These are phyloP conservation scores for Trichoderma guizhouense DNA, from an alignment of 2,329 filamentous ascomycete species.

Conservation along the genomic window DNA sequence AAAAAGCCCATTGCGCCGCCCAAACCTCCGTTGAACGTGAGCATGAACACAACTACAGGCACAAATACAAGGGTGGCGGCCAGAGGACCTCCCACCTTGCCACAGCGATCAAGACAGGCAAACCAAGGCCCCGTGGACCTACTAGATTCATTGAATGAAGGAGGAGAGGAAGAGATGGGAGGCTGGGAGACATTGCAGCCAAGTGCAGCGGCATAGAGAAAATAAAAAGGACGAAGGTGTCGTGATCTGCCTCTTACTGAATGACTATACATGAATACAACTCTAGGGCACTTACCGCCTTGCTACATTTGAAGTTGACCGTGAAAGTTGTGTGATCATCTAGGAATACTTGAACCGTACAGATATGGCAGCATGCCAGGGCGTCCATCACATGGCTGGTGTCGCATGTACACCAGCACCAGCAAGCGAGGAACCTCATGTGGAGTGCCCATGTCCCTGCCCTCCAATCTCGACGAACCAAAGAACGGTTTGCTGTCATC, in stretches of 20 bases:
- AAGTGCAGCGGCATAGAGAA: conserved; percentile 25
- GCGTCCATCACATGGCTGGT: neutral
- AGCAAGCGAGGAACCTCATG: neutral
- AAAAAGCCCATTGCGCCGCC: conserved; percentile 29
- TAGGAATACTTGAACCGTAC: neutral
- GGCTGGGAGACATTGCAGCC: conserved; percentile 57
- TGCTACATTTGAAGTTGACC: neutral
- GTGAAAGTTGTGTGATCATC: neutral
- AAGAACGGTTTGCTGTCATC: neutral
- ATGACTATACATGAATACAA: neutral
- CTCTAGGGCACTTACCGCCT: neutral
- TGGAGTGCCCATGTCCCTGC: neutral
- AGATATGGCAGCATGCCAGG: neutral
- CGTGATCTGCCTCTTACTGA: neutral
- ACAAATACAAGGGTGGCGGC: conserved; percentile 21
- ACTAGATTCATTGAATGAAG: conserved; percentile 49
- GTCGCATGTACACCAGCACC: neutral
- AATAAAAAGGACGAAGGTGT: neutral
- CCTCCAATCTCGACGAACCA: neutral
- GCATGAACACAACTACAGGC: conserved; percentile 25
- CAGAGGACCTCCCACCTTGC: conserved; percentile 22
- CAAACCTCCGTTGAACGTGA: conserved; percentile 24
- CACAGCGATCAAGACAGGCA: conserved; percentile 25
- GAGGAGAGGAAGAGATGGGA: conserved; percentile 45
- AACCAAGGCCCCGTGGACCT: conserved; percentile 36